phyloP scores from a whole-genome alignment of 1,284 basidiomycete species.

The Fomitopsis pinicola region DNA sequence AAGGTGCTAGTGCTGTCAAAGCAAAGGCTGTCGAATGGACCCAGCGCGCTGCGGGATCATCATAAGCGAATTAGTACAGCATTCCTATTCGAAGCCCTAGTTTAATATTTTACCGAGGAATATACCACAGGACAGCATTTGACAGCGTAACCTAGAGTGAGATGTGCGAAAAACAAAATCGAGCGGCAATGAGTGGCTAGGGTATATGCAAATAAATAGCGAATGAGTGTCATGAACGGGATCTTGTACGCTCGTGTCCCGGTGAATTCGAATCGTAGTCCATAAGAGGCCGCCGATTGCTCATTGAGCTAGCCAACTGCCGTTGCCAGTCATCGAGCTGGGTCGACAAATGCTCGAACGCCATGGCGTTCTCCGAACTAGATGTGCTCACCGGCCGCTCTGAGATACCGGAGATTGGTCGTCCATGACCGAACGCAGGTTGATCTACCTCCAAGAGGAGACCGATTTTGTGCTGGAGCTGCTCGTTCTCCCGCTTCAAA shows the following conservation, averaged over 20 bases:
- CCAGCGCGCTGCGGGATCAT: conserved; percentile 39
- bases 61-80: conserved; percentile 25
- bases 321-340: conserved; percentile 83
- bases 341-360: conserved; percentile 70
- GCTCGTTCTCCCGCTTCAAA: conserved; percentile 79
- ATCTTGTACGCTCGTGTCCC: conserved; percentile 54
- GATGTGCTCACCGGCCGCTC: conserved; percentile 67
- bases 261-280: conserved; percentile 53
- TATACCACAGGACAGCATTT: conserved; percentile 23
- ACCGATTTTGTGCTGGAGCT: conserved; percentile 82
- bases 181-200: conserved; percentile 24
- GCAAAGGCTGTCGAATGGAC: conserved; percentile 89
- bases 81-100: conserved; percentile 5
- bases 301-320: conserved; percentile 73
- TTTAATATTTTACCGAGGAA: conserved; percentile 8
- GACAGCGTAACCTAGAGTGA: conserved; percentile 34
- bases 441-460: conserved; percentile 83
- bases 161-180: conserved; percentile 47
- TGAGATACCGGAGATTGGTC: conserved; percentile 61
- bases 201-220: conserved; percentile 32
- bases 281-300: conserved; percentile 63
- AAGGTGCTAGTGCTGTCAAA: conserved; percentile 81
- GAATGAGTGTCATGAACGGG: conserved; percentile 54
- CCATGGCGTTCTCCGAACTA: conserved; percentile 75
- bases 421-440: conserved; percentile 56